Evolutionary conservation across 192 early-diverging fungal genomes (phyloP).

Genomic region (Podila verticillata): DNA sequence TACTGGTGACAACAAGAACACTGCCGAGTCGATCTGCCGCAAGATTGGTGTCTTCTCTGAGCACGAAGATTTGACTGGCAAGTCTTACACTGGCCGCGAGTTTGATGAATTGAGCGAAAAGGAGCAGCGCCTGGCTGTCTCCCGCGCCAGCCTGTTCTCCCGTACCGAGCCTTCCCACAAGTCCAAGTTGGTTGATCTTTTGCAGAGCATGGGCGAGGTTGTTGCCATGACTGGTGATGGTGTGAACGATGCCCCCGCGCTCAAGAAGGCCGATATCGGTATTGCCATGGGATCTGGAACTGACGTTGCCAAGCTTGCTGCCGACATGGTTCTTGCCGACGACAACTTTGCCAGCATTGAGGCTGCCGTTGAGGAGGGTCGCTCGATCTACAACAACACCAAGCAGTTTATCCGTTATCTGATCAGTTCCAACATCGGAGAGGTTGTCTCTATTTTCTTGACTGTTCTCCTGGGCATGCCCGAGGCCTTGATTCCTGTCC

Average conservation of each 20-base stretch:
- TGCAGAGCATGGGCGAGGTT: slow-evolving; percentile 84
- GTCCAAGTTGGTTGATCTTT: slow-evolving; percentile 89
- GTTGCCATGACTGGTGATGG: slow-evolving; percentile 99
- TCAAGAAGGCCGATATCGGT: slow-evolving; percentile 99
- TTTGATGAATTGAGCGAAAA: slow-evolving; percentile 85
- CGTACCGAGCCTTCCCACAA: slow-evolving; percentile 98
- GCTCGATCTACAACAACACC: slow-evolving; percentile 98
- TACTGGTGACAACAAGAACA: slow-evolving; percentile 98
- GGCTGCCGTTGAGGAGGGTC: slow-evolving; percentile 96
- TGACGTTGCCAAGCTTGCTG: slow-evolving; percentile 97
- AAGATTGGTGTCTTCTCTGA: slow-evolving; percentile 91
- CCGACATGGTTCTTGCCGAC: slow-evolving; percentile 98
- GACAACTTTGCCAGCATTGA: slow-evolving; percentile 99
- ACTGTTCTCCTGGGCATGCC: slow-evolving; percentile 97
- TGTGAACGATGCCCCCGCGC: slow-evolving; percentile 98
- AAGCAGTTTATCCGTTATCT: slow-evolving; percentile 99
- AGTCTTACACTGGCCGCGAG: slow-evolving; percentile 92
- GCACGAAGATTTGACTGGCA: slow-evolving; percentile 70
- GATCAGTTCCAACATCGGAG: slow-evolving; percentile 98
- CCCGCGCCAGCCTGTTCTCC: slow-evolving; percentile 86
- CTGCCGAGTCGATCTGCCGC: slow-evolving; percentile 95
- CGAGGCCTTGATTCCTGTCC: slow-evolving; percentile 97
- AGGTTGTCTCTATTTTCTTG: slow-evolving; percentile 97
- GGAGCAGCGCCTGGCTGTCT: slow-evolving; percentile 80
- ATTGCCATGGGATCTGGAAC: slow-evolving; percentile 99